These are phyloP conservation scores for Galeopsis tetrahit DNA, from an alignment of 257 asterid species.

Conservation along the genomic window DNA sequence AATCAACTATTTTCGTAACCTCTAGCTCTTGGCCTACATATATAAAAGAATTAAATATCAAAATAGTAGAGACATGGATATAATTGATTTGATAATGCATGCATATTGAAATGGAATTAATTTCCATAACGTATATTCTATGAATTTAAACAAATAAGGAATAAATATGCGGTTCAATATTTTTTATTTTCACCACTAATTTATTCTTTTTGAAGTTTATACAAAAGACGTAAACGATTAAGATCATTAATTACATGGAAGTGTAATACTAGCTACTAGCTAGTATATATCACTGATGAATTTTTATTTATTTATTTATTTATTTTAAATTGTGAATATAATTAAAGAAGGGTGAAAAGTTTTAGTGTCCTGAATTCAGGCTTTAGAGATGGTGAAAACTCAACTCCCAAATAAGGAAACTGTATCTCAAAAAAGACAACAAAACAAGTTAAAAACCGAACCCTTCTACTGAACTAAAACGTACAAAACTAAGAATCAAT, in stretches of 20 bases:
- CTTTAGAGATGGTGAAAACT: slow-evolving; percentile 29
- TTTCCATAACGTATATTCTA: too few relatives aligned
- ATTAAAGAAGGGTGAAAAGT: slow-evolving; percentile 5
- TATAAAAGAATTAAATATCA: too few relatives aligned
- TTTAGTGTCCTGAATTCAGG: slow-evolving; percentile 29
- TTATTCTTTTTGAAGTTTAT: background rate
- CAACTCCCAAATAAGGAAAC: slow-evolving; percentile 36
- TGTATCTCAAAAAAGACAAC: slow-evolving; percentile 18
- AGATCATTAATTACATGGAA: background rate
- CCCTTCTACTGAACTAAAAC: slow-evolving; percentile 28
- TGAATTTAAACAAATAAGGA: background rate
- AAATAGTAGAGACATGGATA: too few relatives aligned
- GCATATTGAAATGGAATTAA: too few relatives aligned
- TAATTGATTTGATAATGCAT: too few relatives aligned
- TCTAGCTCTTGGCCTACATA: background rate
- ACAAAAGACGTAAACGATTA: background rate
- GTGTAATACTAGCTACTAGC: background rate
- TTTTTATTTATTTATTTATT: background rate
- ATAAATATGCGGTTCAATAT: background rate
- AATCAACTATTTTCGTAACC: too few relatives aligned
- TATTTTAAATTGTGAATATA: background rate
- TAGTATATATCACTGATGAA: too few relatives aligned
- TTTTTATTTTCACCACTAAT: background rate
- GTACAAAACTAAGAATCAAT: slow-evolving; percentile 19
- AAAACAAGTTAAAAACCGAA: slow-evolving; percentile 24